A percentile compares a stretch with the other conserved stretches of the same genome.
Conservation (phyloP, 805 yeast genomes). For the Metschnikowia orientalis region DNA sequence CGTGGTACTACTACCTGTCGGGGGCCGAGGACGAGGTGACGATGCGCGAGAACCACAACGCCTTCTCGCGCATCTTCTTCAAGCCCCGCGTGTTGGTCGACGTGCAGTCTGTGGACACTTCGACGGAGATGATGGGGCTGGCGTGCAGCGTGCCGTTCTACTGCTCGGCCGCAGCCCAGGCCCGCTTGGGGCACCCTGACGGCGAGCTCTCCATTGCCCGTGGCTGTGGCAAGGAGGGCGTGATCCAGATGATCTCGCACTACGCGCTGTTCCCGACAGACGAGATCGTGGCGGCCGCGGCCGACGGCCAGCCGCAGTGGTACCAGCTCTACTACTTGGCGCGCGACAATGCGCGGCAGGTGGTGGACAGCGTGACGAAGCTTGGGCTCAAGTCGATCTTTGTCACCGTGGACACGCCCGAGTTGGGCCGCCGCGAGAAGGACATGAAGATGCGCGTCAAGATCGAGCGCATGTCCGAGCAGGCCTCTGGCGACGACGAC, state of each 20-base stretch:
- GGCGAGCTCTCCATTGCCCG: conserved; percentile 86
- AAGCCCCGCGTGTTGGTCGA: conserved; percentile 80
- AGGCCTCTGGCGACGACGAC: conserved; percentile 1
- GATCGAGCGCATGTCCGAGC: background rate
- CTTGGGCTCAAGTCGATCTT: conserved; percentile 63
- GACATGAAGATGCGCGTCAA: conserved; percentile 43
- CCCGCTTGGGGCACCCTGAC: conserved; percentile 86
- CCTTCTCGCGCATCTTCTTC: conserved; percentile 84
- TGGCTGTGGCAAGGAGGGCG: conserved; percentile 66
- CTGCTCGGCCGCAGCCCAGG: conserved; percentile 87
- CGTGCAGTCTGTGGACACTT: conserved; percentile 65
- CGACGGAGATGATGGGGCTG: conserved; percentile 74
- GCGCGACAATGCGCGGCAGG: conserved; percentile 46
- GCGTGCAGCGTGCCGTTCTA: conserved; percentile 74
- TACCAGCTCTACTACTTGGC: conserved; percentile 80
- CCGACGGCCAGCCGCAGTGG: conserved; percentile 75
- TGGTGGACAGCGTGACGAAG: conserved; percentile 67
- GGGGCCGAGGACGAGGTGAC: conserved; percentile 94
- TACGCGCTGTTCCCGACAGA: conserved; percentile 84
- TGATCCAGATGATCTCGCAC: conserved; percentile 90
- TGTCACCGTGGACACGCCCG: conserved; percentile 91
- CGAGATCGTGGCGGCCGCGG: conserved; percentile 71
- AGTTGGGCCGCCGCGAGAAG: conserved; percentile 55
- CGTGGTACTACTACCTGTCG: conserved; percentile 62
- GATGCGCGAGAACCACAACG: conserved; percentile 83